Evolutionary conservation across 768 basidiomycete species (phyloP), one percentile per base, ranked within the genome.

Genomic region (Sarcomyxa edulis): DNA sequence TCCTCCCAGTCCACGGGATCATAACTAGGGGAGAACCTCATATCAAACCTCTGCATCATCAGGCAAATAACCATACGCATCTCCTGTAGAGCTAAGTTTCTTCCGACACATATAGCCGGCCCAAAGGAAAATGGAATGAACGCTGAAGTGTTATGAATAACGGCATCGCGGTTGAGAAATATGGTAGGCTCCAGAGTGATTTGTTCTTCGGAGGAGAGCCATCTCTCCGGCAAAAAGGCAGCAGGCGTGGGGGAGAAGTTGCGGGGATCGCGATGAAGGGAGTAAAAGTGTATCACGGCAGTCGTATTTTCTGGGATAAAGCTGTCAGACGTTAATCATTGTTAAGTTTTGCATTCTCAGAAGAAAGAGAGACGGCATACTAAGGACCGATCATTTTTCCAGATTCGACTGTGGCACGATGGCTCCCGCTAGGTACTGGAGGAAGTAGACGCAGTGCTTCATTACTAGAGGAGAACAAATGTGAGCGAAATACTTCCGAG

Each of bases 371-470:
- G 4, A 10, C 15, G 33, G 11, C 7, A 8, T 14, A 72, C 71
- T 63, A 55, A 35, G 59, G 42, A n/a, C 69, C 70, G 8, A 71
- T 52, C 7, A 51, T 22, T 35, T 59, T 61, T 34, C 64, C 69
- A 9, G 60, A 66, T 28, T 54, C 59, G 10, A 60, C 56, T 36
- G 54, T 2, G 54, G 59, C 3, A 59, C 54, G 57, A 57, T 22
- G 76, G 68, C 42, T 71, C 61, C 71, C 71, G 35, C 65, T 67
- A 24, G 73, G 62, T 22, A 77, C 54, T 8, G 76, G 64, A 9
- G 75, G 72, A 40, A 64, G 65, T 14, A 77, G 55, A 26, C 75
- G 65, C 20, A 78, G 54, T 1, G 64, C 54, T 43, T 77, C 76
- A 27, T 74, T 74, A 44, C 75, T 76, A 42, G 32, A 21, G 39